Evolutionary conservation across 257 asterid species (phyloP), one percentile per base, ranked within the genome.

Genomic region (Misopates orontium): DNA sequence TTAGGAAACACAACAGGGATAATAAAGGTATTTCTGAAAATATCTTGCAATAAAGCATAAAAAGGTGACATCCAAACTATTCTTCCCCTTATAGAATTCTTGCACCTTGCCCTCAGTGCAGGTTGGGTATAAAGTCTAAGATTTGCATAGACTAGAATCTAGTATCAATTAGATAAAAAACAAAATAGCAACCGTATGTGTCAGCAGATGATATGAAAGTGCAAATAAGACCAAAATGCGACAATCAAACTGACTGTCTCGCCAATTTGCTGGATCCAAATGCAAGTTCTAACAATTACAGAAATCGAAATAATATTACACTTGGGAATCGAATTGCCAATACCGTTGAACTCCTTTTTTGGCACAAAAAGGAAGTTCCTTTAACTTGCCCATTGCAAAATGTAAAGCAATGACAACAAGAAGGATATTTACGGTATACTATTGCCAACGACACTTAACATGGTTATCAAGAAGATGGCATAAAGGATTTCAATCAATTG

Each of bases 371-470:
- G n/a, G 14, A 22, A 55, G 55, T n/a, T 73, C 56, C 4, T 5
- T 50, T 50, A 19, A 9, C 62, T 66, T 19, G 8, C 56, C 31
- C 69, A 28, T 39, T 42, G 12, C 36, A 32, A 45, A 48, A 23
- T 52, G 62, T n/a, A 49, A 11, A 19, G 22, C 58, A 58, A 56
- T 47, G 23, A 59, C 48, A 48, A 59, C 40, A 63, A 68, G 42
- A 15, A 25, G 62, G 17, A 47, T 44, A 41, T 17, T 23, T 14
- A 4, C 24, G 47, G 21, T 54, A 39, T 7, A 25, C 56, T 60
- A 71, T 52, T 12, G 40, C 62, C 60, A 70, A 56, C 56, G 24
- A 41, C 59, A 21, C 49, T 54, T 69, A 49, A 58, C 18, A 55
- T 40, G 39, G 20, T 16, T 24, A 57, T 9, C 9, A 42, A 7